Conservation (phyloP, 2,329 filamentous ascomycete species). For the Rachicladosporium sp. region DNA sequence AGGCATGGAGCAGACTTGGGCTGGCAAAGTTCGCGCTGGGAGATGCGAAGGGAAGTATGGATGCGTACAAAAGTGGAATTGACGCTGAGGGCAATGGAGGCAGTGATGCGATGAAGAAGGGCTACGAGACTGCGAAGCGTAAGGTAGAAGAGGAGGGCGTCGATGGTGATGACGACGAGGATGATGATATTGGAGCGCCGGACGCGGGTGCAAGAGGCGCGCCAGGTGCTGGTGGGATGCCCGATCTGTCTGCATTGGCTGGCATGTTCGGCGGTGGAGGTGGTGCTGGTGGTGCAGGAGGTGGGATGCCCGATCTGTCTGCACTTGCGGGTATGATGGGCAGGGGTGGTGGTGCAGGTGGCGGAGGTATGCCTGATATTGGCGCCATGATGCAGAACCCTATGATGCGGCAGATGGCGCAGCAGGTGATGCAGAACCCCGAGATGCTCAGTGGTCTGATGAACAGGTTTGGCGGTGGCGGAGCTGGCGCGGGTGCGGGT, state of each 20-base stretch:
- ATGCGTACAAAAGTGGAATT: conserved; percentile 87
- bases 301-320: conserved; percentile 32
- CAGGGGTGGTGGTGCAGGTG: conserved; percentile 48
- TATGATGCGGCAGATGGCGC: conserved; percentile 95
- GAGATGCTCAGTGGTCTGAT: conserved; percentile 85
- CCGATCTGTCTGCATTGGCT: conserved; percentile 28
- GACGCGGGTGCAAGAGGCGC: conserved; percentile 15
- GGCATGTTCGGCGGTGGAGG: conserved; percentile 45
- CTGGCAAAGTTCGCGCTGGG: conserved; percentile 85
- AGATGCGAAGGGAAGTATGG: conserved; percentile 82
- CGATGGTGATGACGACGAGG: conserved; percentile 5
- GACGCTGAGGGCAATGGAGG: conserved; percentile 88
- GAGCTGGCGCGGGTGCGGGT: conserved; percentile 22
- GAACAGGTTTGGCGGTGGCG: conserved; percentile 63
- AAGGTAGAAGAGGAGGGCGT: conserved; percentile 68
- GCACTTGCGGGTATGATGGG: conserved; percentile 37
- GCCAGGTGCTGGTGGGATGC: conserved; percentile 29
- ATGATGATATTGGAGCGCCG: conserved; percentile 6
- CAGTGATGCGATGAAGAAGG: conserved; percentile 94
- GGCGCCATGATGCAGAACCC: conserved; percentile 87
- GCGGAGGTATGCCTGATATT: conserved; percentile 79
- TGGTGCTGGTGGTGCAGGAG: conserved; percentile 28
- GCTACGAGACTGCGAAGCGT: conserved; percentile 83
- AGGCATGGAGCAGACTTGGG: conserved; percentile 93
- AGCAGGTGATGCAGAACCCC: conserved; percentile 94